These are phyloP conservation scores for Corynascus novoguineensis DNA, from an alignment of 495 filamentous ascomycete genomes.

Conservation along the genomic window DNA sequence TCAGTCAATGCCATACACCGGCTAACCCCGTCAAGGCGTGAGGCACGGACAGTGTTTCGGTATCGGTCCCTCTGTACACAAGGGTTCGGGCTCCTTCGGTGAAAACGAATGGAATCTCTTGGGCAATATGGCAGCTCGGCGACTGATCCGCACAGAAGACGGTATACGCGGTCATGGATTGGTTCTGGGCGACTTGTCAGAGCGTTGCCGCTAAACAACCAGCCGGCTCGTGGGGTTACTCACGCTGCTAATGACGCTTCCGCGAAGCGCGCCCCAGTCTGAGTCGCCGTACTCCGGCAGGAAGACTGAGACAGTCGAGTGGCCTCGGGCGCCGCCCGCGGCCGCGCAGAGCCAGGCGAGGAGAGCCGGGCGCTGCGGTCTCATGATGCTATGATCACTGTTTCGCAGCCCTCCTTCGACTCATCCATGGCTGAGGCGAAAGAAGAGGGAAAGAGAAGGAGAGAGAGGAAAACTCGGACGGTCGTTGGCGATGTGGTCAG, in stretches of 20 bases:
- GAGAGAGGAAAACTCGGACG: not conserved
- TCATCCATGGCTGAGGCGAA: not conserved
- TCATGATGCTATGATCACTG: slow-evolving; percentile 5
- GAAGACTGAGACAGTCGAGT: slow-evolving; percentile 33
- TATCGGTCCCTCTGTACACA: slow-evolving; percentile 22
- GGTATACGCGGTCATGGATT: slow-evolving; percentile 33
- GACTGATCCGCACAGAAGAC: slow-evolving; percentile 36
- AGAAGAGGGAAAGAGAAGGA: not conserved
- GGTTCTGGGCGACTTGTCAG: slow-evolving; percentile 22
- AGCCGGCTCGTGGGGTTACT: not conserved
- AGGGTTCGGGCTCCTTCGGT: slow-evolving; percentile 34
- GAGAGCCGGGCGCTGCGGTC: not conserved
- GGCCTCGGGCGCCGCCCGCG: slow-evolving; percentile 11
- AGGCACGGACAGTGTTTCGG: slow-evolving; percentile 27
- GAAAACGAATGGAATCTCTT: slow-evolving; percentile 36
- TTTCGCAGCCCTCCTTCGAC: not conserved
- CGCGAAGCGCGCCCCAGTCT: slow-evolving; percentile 32
- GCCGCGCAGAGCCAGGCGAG: slow-evolving; percentile 8
- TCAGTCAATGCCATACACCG: not conserved
- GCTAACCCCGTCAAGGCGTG: not conserved
- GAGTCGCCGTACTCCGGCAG: slow-evolving; percentile 28
- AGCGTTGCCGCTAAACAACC: not conserved
- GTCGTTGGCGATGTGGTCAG: not conserved
- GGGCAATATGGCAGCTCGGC: slow-evolving; percentile 24
- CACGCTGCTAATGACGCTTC: slow-evolving; percentile 36